Base-by-base conservation (phyloP, 2,329 filamentous ascomycete genomes). In the Hypocrella siamensis region DNA sequence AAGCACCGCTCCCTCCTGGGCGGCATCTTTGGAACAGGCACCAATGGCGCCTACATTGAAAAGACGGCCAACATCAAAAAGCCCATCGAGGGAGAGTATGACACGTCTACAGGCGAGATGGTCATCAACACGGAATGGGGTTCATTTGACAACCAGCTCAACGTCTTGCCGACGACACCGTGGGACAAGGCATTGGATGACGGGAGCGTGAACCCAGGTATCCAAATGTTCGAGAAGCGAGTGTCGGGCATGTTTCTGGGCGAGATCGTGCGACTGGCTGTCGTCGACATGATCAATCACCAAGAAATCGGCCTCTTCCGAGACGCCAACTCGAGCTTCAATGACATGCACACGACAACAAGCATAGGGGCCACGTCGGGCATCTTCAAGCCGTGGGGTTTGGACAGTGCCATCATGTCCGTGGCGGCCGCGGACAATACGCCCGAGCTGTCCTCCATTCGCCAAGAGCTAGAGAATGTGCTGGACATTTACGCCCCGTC, bases 191-290 rank as follows among this genome's bases (percentile, higher is more conserved):
- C 74, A 35, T 66, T 98, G 17, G 88, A 98, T 54, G 60, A 63
- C 35, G 73, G 78, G 37, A 90, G 79, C 41, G 75, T 83, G 44
- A 96, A 98, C 56, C 88, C 86, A 0, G 90, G 90, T 17, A 75
- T 93, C 38, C 90, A 98, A 52, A 93, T 96, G 82, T 98, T 96
- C 49, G 90, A 98, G 63, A 98, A 98, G 68, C 80, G 88, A 30
- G 79, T 98, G 12, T 93, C 85, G 1, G 90, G 90, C 52, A 96
- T 98, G 88, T 98, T 96, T 61, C 58, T 98, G 30, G 90, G 90
- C 33, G 90, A 98, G 55, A 86, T 96, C 40, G 67, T 94, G 34
- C 79, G 90, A 33, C 67, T 83, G 28, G 75, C 77, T 12, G 60
- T 94, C 16, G 53, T 90, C 31, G 65, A 74, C 35, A 68, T 94